Evolutionary conservation across 2,329 filamentous ascomycete species (phyloP).

Genomic region (Talaromyces sp.): DNA sequence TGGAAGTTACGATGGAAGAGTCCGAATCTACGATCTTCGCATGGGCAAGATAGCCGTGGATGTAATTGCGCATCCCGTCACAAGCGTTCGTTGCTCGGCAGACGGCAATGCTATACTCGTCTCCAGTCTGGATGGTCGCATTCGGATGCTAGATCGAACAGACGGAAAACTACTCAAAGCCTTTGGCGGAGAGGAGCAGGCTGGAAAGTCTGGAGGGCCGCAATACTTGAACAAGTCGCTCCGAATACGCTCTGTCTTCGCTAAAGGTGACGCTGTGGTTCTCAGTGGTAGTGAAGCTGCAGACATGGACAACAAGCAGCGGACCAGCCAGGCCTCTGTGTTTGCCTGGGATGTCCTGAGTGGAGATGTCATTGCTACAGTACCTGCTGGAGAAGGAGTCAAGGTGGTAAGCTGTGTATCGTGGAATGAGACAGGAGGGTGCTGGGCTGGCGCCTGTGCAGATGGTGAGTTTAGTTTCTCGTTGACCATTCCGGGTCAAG

Average conservation of each 20-base stretch:
- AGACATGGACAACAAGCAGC: slow-evolving; percentile 14
- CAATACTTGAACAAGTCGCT: slow-evolving; percentile 60
- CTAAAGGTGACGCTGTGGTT: slow-evolving; percentile 69
- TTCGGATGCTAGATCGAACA: slow-evolving; percentile 75
- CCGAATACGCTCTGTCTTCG: slow-evolving; percentile 69
- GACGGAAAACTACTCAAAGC: slow-evolving; percentile 67
- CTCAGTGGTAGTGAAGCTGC: slow-evolving; percentile 70
- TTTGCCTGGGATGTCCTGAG: slow-evolving; percentile 76
- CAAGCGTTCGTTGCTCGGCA: slow-evolving; percentile 63
- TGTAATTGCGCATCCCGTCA: slow-evolving; percentile 63
- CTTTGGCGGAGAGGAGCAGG: slow-evolving; percentile 54
- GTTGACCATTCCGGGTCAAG: neutral
- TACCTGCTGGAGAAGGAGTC: slow-evolving; percentile 41
- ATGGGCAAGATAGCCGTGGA: slow-evolving; percentile 67
- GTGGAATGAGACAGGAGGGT: slow-evolving; percentile 37
- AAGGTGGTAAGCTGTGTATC: slow-evolving; percentile 40
- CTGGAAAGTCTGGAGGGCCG: slow-evolving; percentile 16
- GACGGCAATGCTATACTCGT: slow-evolving; percentile 72
- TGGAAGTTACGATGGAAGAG: slow-evolving; percentile 77
- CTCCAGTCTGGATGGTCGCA: slow-evolving; percentile 65
- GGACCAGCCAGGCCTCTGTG: slow-evolving; percentile 22
- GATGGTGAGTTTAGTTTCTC: slow-evolving; percentile 31
- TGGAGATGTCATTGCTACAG: slow-evolving; percentile 59
- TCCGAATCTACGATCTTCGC: slow-evolving; percentile 76
- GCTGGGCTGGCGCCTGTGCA: slow-evolving; percentile 37